Base-by-base conservation (phyloP, 2,329 filamentous ascomycete species). In the Fusarium nanum region DNA sequence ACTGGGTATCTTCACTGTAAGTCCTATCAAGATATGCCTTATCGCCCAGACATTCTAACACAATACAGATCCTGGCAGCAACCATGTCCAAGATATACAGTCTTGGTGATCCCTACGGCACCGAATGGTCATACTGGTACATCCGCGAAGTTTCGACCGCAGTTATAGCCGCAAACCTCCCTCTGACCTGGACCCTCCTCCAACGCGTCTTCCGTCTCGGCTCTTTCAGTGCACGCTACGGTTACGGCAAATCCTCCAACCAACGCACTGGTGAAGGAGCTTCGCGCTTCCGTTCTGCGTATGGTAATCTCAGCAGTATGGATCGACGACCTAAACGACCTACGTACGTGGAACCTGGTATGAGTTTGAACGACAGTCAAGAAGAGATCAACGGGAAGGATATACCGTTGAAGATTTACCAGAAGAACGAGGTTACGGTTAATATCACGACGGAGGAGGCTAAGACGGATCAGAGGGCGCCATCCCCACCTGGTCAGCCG, bases 131-230 rank as follows among this genome's bases (percentile, higher is more conserved):
- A 5, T 81, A 79, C 56, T 84, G 82, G 82, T 84, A 83, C 70
- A 80, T 83, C 52, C 81, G 82, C 32, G 82, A 84, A 65, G 82
- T 82, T 0, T 83, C 82, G 1, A 83, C 82, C 6, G 81, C 82
- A n/a, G 76, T 84, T 41, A 82, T 83, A 68, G 78, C 80, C 14
- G 76, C 81, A 46, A 83, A 84, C 52, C 77, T 84, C 6, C 82
- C 82, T 10, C 76, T 82, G 14, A 81, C 80, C 2, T 84, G 82
- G 82, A 81, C 81, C 0, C 71, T 83, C 4, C 68, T 82, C n/a
- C 81, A 81, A 28, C 76, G 77, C 8, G 61, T 78, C 30, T 81
- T 83, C 71, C 70, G 77, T 10, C 67, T 78, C 8, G 67, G 73
- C 11, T 76, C 74, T 1, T 78, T 78, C 46, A 60, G 69, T 8